Percentiles rank a stretch among this genome's conserved stretches.
Evolutionary conservation across 345 rosid species (phyloP).

Genomic region (Moricandia moricandioides): DNA sequence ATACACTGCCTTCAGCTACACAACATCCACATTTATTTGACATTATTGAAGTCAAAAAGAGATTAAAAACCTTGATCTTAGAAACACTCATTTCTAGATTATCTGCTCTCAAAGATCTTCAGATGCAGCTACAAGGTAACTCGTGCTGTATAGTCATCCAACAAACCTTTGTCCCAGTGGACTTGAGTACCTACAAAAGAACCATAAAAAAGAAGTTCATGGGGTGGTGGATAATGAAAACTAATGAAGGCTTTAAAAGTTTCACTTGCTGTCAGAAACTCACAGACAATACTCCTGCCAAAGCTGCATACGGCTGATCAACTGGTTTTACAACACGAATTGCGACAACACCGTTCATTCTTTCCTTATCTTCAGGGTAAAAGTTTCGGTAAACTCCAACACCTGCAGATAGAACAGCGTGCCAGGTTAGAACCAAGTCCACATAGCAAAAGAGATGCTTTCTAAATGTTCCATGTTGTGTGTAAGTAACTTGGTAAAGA

Average conservation of each 20-base stretch:
- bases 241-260: neutral
- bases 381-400: slow-evolving; percentile 60
- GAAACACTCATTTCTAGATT: neutral
- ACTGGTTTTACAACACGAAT: slow-evolving; percentile 46
- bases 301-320: slow-evolving; percentile 52
- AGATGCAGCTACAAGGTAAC: slow-evolving; percentile 12
- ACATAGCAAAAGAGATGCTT: neutral
- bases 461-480: neutral
- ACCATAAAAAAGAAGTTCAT: neutral
- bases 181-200: slow-evolving; percentile 27
- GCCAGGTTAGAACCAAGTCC: slow-evolving; percentile 1
- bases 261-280: slow-evolving; percentile 39
- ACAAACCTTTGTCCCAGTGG: slow-evolving; percentile 19
- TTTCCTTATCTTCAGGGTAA: slow-evolving; percentile 68
- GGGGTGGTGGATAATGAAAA: neutral
- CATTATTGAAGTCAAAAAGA: too few species aligned
- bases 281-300: slow-evolving; percentile 64
- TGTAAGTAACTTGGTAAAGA: neutral
- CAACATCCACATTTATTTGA: too few species aligned
- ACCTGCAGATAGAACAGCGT: slow-evolving; percentile 38
- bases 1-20: neutral
- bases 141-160: slow-evolving; percentile 25
- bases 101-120: neutral
- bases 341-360: slow-evolving; percentile 63
- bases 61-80: too few species aligned